Percentiles rank a stretch among this genome's conserved stretches.
Evolutionary conservation across 306 rosid species (phyloP).

Genomic region (Prosopis cineraria): DNA sequence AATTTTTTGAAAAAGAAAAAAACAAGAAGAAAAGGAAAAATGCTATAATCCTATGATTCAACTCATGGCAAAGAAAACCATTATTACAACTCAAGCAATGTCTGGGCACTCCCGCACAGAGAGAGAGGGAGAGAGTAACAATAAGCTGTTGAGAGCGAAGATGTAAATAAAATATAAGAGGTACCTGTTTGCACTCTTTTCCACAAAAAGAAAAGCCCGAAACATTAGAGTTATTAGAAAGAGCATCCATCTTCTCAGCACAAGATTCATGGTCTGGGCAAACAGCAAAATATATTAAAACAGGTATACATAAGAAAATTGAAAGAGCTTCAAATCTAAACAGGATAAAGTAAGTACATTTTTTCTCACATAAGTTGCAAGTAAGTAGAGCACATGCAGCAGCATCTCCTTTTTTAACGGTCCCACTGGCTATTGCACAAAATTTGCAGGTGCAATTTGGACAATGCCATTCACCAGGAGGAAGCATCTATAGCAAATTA

Average conservation of each 20-base stretch:
- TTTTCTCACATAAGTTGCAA: slow-evolving; percentile 86
- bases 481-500: slow-evolving; percentile 69
- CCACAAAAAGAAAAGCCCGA: slow-evolving; percentile 63
- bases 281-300: slow-evolving; percentile 3
- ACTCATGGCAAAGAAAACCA: background rate
- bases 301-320: background rate
- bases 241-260: slow-evolving; percentile 49
- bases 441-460: slow-evolving; percentile 90
- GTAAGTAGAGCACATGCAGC: slow-evolving; percentile 41
- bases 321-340: slow-evolving; percentile 17
- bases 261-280: slow-evolving; percentile 68
- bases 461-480: slow-evolving; percentile 95
- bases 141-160: background rate
- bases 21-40: too few relatives aligned
- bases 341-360: slow-evolving; percentile 61
- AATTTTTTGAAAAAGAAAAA: background rate
- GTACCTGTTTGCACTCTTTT: slow-evolving; percentile 89
- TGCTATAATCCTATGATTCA: background rate
- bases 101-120: background rate
- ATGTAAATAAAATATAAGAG: slow-evolving; percentile 2
- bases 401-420: slow-evolving; percentile 44
- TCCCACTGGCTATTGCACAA: slow-evolving; percentile 66
- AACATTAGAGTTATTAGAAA: slow-evolving; percentile 41
- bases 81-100: background rate
- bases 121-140: background rate